These are phyloP conservation scores for Starmerella tilneyi DNA, from an alignment of 805 yeast species.

Conservation along the genomic window DNA sequence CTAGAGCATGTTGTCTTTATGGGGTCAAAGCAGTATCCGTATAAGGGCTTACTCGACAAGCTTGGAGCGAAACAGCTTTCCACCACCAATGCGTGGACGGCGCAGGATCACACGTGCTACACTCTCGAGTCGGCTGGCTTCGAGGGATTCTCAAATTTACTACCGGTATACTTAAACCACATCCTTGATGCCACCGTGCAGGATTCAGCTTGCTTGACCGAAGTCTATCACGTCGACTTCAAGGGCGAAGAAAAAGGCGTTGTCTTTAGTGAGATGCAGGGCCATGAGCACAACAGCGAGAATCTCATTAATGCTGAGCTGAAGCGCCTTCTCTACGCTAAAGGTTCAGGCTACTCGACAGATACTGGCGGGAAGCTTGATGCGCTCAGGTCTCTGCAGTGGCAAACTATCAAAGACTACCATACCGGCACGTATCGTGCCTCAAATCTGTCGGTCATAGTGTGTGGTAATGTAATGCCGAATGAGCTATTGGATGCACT, in stretches of 20 bases:
- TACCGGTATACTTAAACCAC: slow-evolving; percentile 88
- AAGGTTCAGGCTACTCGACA: slow-evolving; percentile 70
- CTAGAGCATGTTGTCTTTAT: slow-evolving; percentile 86
- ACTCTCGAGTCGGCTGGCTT: slow-evolving; percentile 89
- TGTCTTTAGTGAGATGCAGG: slow-evolving; percentile 95
- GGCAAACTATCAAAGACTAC: slow-evolving; percentile 63
- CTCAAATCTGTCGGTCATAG: slow-evolving; percentile 69
- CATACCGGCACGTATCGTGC: slow-evolving; percentile 67
- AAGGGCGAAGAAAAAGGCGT: slow-evolving; percentile 89
- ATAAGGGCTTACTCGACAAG: slow-evolving; percentile 80
- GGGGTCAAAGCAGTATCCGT: slow-evolving; percentile 86
- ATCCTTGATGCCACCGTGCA: slow-evolving; percentile 73
- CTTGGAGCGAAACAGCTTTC: slow-evolving; percentile 77
- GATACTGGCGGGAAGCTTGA: slow-evolving; percentile 88
- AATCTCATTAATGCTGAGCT: slow-evolving; percentile 37
- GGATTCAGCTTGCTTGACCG: slow-evolving; percentile 84
- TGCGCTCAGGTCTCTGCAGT: slow-evolving; percentile 62
- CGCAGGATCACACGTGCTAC: slow-evolving; percentile 89
- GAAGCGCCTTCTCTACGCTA: slow-evolving; percentile 32
- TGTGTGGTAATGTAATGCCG: slow-evolving; percentile 80
- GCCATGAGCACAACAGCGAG: slow-evolving; percentile 69
- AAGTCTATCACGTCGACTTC: slow-evolving; percentile 90
- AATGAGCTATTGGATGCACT: slow-evolving; percentile 53
- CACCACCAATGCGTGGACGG: slow-evolving; percentile 93
- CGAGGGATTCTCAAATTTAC: slow-evolving; percentile 76